Conservation (phyloP, 441 rosid genomes). For the Sinapis alba region DNA sequence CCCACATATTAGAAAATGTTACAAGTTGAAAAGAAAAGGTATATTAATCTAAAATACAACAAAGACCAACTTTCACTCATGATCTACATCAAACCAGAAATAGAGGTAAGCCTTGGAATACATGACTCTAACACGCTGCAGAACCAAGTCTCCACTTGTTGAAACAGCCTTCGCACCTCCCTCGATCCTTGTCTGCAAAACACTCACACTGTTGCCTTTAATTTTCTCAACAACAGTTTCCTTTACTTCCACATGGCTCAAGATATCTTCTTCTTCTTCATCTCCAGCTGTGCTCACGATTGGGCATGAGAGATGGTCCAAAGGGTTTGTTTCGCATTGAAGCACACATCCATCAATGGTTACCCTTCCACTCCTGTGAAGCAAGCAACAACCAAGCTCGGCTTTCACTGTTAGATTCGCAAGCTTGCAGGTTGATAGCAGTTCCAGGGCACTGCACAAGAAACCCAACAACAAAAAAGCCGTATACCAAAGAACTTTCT, state of each 20-base stretch:
- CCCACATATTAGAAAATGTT: constrained; percentile 14
- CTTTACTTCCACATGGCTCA: constrained; percentile 45
- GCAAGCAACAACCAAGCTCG: constrained; percentile 96
- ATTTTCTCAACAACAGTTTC: constrained; percentile 34
- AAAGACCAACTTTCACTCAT: constrained; percentile 27
- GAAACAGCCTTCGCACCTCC: constrained; percentile 91
- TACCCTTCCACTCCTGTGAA: constrained; percentile 86
- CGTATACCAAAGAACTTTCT: constrained; percentile 33
- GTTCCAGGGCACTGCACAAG: constrained; percentile 81
- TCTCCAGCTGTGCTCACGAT: constrained; percentile 74
- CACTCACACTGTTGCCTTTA: constrained; percentile 56
- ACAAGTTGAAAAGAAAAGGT: constrained; percentile 9
- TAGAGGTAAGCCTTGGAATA: constrained; percentile 68
- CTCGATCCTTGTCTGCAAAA: constrained; percentile 80
- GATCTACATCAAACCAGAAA: constrained; percentile 90
- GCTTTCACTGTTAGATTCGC: constrained; percentile 83
- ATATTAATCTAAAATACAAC: background rate
- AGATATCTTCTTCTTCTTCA: constrained; percentile 29
- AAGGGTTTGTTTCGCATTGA: constrained; percentile 81
- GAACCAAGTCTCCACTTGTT: constrained; percentile 74
- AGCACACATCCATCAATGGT: constrained; percentile 87
- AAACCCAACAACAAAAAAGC: constrained; percentile 32
- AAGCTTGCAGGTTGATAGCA: constrained; percentile 80
- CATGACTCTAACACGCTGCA: constrained; percentile 92
- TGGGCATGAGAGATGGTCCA: constrained; percentile 90